phyloP scores from a whole-genome alignment of 805 yeast species.

The Metschnikowia rubicola region DNA sequence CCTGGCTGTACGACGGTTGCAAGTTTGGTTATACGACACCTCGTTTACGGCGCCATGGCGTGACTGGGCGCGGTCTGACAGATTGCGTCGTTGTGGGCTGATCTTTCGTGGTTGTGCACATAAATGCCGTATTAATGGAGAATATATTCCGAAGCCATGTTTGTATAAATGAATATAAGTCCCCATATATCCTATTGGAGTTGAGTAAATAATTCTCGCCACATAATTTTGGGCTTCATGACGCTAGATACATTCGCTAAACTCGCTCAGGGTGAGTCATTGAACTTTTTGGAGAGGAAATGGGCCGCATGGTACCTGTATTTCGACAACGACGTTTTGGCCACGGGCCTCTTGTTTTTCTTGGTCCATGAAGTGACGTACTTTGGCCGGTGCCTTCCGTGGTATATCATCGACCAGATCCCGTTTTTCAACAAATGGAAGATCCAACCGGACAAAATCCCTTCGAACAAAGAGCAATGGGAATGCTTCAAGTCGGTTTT shows the following conservation, averaged over 20 bases:
- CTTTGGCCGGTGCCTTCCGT: constrained; percentile 57
- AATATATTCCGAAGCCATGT: not conserved
- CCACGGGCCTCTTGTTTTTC: constrained; percentile 56
- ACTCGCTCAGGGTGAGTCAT: not conserved
- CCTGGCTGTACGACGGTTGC: too few relatives aligned
- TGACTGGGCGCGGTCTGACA: not conserved
- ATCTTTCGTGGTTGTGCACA: constrained; percentile 2
- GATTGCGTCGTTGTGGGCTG: constrained; percentile 1
- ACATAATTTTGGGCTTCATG: too few relatives aligned
- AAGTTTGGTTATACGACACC: not conserved
- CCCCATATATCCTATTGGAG: too few relatives aligned
- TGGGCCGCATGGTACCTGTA: constrained; percentile 58
- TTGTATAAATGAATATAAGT: not conserved
- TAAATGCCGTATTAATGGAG: not conserved
- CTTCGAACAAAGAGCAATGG: constrained; percentile 57
- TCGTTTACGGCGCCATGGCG: constrained; percentile 3
- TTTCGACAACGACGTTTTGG: constrained; percentile 52
- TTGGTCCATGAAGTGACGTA: constrained; percentile 54
- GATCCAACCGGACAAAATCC: constrained; percentile 51
- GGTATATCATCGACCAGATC: constrained; percentile 52
- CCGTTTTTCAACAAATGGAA: constrained; percentile 52
- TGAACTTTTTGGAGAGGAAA: constrained; percentile 41
- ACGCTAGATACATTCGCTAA: not conserved
- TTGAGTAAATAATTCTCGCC: too few relatives aligned
- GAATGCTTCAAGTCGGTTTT: constrained; percentile 58